phyloP scores from a whole-genome alignment of 257 asterid genomes.

The Phtheirospermum japonicum region DNA sequence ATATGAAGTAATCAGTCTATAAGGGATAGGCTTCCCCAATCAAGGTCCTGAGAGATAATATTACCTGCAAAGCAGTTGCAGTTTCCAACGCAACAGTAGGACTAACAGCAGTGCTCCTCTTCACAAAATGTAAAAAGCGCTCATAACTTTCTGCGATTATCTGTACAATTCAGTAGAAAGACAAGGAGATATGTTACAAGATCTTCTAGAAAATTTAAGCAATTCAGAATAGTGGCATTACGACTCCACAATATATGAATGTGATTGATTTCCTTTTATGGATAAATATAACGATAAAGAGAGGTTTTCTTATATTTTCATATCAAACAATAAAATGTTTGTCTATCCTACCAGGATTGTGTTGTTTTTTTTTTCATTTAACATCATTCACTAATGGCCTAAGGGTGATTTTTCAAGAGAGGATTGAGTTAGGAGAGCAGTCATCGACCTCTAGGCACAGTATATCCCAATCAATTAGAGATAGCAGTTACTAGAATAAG shows the following conservation, averaged over 20 bases:
- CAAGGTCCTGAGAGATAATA: conserved; percentile 20
- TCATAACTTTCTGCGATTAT: conserved; percentile 83
- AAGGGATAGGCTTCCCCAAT: conserved; percentile 15
- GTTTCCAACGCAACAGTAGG: conserved; percentile 95
- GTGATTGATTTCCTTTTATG: not conserved
- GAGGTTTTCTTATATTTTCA: conserved; percentile 3
- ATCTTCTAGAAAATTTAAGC: conserved; percentile 8
- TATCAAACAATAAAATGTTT: not conserved
- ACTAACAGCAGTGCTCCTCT: conserved; percentile 95
- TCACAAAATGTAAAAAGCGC: conserved; percentile 72
- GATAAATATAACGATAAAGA: conserved; percentile 8
- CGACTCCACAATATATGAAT: conserved; percentile 15
- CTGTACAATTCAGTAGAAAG: conserved; percentile 36
- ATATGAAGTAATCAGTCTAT: conserved; percentile 12
- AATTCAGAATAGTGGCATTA: conserved; percentile 1
- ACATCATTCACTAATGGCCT: conserved; percentile 8
- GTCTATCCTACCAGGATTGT: not conserved
- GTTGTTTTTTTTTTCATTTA: not conserved
- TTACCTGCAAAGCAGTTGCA: conserved; percentile 93
- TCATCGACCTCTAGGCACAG: not conserved
- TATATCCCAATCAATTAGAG: conserved; percentile 1
- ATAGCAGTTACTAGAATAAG: conserved; percentile 3
- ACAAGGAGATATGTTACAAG: conserved; percentile 11
- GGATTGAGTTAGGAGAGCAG: conserved; percentile 13
- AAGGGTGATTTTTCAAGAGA: conserved; percentile 7